Conservation (phyloP, 2,329 filamentous ascomycete species). For the Colletotrichum sp. region DNA sequence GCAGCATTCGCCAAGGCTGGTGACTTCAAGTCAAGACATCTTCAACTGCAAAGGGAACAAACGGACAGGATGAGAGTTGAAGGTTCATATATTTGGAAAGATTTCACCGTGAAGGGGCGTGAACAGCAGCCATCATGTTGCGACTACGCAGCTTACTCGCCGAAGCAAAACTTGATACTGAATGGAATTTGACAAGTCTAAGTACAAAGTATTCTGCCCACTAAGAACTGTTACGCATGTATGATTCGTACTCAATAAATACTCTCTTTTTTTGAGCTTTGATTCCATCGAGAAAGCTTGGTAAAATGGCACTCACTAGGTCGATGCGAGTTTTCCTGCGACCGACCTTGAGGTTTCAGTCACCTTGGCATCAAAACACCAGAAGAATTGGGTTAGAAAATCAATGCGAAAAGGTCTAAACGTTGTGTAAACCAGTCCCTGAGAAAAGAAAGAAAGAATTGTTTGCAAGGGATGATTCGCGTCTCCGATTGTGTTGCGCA, state of each 20-base stretch:
- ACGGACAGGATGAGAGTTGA: neutral
- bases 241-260: accelerated
- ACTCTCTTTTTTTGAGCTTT: accelerated
- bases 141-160: neutral
- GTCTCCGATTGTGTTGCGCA: neutral
- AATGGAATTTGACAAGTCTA: neutral
- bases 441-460: neutral
- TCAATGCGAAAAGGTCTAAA: neutral
- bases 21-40: neutral
- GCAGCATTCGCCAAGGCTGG: neutral
- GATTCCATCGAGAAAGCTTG: neutral
- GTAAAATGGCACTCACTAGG: accelerated
- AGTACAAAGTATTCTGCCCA: neutral
- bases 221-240: accelerated
- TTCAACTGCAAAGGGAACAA: accelerated
- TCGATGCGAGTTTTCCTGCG: neutral
- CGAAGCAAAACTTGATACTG: neutral
- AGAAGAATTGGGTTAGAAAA: neutral
- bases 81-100: neutral
- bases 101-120: neutral
- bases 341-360: neutral
- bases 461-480: accelerated
- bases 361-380: neutral
- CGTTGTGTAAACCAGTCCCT: neutral
- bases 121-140: accelerated